Evolutionary conservation across 352 stramenopile genomes (phyloP).

Genomic region (Phytophthora fragariaefolia): DNA sequence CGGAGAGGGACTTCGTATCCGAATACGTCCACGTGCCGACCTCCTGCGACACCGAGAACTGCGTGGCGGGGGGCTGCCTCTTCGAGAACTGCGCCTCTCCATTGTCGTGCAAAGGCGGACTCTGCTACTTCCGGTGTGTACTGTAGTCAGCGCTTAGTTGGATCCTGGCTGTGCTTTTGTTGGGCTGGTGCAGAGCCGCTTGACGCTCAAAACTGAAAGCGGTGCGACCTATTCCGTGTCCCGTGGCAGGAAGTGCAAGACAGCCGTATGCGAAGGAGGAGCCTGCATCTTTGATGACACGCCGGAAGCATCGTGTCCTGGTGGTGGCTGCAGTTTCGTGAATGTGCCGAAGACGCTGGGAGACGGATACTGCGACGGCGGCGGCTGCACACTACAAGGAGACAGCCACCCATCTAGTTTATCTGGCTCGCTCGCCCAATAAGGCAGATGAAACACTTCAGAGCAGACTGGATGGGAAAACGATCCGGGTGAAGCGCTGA

Average conservation of each 20-base stretch:
- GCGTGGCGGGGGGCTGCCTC: slow-evolving; percentile 51
- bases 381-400: slow-evolving; percentile 55
- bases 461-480: no score
- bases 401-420: slow-evolving; percentile 51
- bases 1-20: slow-evolving; percentile 29
- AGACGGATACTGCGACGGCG: slow-evolving; percentile 65
- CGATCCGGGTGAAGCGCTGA: no score
- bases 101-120: slow-evolving; percentile 55
- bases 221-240: slow-evolving; percentile 40
- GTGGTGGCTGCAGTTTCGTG: slow-evolving; percentile 59
- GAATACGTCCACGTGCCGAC: slow-evolving; percentile 49
- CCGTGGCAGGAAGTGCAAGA: slow-evolving; percentile 52
- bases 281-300: slow-evolving; percentile 61
- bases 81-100: slow-evolving; percentile 55
- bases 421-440: slow-evolving; percentile 52
- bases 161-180: neutral
- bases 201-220: slow-evolving; percentile 30
- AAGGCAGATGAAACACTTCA: no score
- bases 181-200: neutral
- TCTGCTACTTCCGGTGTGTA: slow-evolving; percentile 67
- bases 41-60: slow-evolving; percentile 45
- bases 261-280: slow-evolving; percentile 55
- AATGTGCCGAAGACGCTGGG: slow-evolving; percentile 49
- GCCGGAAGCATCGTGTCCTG: slow-evolving; percentile 43
- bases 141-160: neutral